Evolutionary conservation across 768 basidiomycete species (phyloP).

Genomic region (Dictyophora rubrovolvata): DNA sequence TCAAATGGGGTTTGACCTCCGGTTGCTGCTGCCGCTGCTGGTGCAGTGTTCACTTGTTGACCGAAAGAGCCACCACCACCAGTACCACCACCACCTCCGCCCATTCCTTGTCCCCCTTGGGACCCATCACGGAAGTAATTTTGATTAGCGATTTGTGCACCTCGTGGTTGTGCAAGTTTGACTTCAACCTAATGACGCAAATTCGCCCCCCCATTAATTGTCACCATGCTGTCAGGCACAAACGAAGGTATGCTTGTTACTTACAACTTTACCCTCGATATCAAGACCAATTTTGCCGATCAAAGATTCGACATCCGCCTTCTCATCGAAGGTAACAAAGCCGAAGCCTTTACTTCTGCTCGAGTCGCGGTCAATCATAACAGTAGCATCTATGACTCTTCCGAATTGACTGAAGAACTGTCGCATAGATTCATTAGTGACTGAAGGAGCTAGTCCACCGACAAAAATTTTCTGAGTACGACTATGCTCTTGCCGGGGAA

Average conservation of each 20-base stretch:
- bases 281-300: constrained; percentile 82
- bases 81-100: constrained; percentile 23
- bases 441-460: constrained; percentile 83
- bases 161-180: constrained; percentile 86
- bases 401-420: constrained; percentile 92
- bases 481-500: constrained; percentile 91
- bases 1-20: constrained; percentile 55
- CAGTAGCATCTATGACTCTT: constrained; percentile 92
- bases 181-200: constrained; percentile 71
- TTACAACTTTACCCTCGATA: constrained; percentile 89
- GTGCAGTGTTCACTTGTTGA: constrained; percentile 30
- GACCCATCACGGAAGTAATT: constrained; percentile 58
- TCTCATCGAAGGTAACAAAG: constrained; percentile 86
- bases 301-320: constrained; percentile 81
- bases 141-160: constrained; percentile 18
- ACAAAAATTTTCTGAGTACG: constrained; percentile 93
- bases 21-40: constrained; percentile 12
- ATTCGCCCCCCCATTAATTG: neutral
- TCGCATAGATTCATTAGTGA: constrained; percentile 90
- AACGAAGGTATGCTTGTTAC: constrained; percentile 20
- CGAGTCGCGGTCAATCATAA: constrained; percentile 97
- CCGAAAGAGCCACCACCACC: constrained; percentile 24
- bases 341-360: constrained; percentile 94
- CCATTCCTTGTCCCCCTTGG: constrained; percentile 33
- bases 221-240: neutral